Percentiles rank a stretch among this genome's conserved stretches.
Conservation (phyloP, 176 grass and related monocot genomes). For the Rhynchospora tenuis region DNA sequence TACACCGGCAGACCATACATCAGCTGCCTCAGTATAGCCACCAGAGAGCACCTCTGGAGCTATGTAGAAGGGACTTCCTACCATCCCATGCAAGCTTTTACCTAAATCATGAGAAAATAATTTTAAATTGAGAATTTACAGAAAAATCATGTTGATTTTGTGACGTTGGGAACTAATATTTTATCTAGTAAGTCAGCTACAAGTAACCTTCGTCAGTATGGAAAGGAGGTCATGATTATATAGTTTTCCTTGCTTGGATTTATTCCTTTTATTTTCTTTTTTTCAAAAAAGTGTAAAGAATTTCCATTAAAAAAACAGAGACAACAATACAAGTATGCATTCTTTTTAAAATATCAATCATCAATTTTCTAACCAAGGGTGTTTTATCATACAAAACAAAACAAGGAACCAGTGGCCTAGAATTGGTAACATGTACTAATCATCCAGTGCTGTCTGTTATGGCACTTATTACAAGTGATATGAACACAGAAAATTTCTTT, state of each 20-base stretch:
- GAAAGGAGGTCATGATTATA: background rate
- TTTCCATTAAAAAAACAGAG: too few relatives aligned
- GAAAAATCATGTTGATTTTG: background rate
- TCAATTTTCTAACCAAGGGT: background rate
- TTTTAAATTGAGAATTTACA: background rate
- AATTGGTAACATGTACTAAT: background rate
- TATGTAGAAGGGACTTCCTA: constrained; percentile 95
- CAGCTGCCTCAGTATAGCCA: constrained; percentile 82
- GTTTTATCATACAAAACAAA: background rate
- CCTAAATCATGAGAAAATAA: constrained; percentile 40
- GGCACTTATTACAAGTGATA: background rate
- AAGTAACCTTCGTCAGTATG: background rate
- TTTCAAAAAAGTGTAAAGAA: too few relatives aligned
- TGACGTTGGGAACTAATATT: background rate
- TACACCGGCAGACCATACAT: constrained; percentile 83
- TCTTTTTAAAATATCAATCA: background rate
- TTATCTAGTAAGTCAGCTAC: background rate
- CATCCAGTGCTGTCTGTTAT: background rate
- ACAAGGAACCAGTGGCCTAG: background rate
- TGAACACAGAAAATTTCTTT: background rate
- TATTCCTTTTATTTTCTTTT: background rate
- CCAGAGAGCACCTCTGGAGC: constrained; percentile 87
- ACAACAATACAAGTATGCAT: background rate
- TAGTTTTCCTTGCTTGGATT: background rate
- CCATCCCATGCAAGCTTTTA: constrained; percentile 73